Percentiles rank a stretch among this genome's conserved stretches.
phyloP scores from a whole-genome alignment of 1,284 basidiomycete genomes.

The Mrakiaceae sp. region DNA sequence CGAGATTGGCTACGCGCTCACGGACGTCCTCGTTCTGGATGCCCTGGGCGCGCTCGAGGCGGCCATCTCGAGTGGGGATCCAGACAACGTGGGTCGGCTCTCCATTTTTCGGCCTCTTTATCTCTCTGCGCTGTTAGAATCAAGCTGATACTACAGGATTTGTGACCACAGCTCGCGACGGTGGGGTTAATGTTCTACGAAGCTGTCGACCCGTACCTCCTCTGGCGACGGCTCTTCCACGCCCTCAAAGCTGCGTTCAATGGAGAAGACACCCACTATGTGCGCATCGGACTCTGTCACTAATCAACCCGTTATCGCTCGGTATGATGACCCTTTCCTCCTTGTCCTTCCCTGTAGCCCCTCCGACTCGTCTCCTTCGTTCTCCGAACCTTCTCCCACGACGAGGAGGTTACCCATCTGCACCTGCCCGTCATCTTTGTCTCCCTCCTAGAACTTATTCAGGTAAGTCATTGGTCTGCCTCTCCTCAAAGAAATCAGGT shows the following conservation, averaged over 20 bases:
- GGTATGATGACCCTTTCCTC: background rate
- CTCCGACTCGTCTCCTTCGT: constrained; percentile 42
- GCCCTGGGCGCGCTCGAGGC: constrained; percentile 57
- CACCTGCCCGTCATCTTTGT: constrained; percentile 69
- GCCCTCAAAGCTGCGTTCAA: constrained; percentile 35
- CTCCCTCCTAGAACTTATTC: constrained; percentile 50
- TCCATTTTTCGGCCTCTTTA: too few relatives aligned
- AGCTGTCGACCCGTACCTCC: constrained; percentile 73
- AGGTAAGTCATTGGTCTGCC: constrained; percentile 35
- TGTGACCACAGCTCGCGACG: too few relatives aligned
- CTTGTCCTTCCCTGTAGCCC: background rate
- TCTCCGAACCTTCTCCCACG: constrained; percentile 59
- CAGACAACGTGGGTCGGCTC: background rate
- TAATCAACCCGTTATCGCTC: too few relatives aligned
- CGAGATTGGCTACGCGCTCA: constrained; percentile 80
- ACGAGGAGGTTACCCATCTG: constrained; percentile 66
- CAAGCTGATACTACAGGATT: constrained; percentile 15
- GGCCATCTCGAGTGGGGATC: constrained; percentile 21
- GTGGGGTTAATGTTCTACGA: constrained; percentile 61
- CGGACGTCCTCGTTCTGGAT: constrained; percentile 66
- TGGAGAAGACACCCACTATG: background rate
- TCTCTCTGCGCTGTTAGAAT: constrained; percentile 11
- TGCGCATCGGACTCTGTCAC: background rate
- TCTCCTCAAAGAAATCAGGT: background rate
- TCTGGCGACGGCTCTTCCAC: constrained; percentile 67